These are phyloP conservation scores for Scedosporium dehoogii DNA, from an alignment of 2,329 filamentous ascomycete genomes.

Conservation along the genomic window DNA sequence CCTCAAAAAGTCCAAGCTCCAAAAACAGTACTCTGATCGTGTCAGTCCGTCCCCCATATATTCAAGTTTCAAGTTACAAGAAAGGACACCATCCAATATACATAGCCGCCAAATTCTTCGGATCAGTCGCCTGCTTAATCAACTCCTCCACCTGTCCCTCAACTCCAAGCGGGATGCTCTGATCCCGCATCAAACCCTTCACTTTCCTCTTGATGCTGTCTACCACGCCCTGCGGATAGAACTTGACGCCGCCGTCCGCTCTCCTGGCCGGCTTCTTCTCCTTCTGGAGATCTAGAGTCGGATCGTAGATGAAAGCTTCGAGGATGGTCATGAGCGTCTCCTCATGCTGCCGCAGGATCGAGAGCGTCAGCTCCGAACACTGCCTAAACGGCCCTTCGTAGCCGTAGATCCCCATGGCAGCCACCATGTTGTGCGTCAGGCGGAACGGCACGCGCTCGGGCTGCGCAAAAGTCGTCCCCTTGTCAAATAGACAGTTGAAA, in stretches of 20 bases:
- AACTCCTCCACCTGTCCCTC: conserved; percentile 97
- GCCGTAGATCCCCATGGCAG: conserved; percentile 91
- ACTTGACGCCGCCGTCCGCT: conserved; percentile 31
- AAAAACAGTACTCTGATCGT: too few species aligned
- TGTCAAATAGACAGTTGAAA: conserved; percentile 99
- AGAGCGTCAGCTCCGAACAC: conserved; percentile 80
- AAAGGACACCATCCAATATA: conserved; percentile 87
- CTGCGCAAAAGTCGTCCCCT: conserved; percentile 88
- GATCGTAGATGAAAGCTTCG: conserved; percentile 94
- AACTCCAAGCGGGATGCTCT: conserved; percentile 86
- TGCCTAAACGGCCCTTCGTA: conserved; percentile 89
- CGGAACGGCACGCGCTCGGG: conserved; percentile 94
- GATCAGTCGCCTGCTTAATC: conserved; percentile 76
- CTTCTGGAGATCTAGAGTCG: conserved; percentile 79
- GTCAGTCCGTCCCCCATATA: too few species aligned
- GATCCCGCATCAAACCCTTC: conserved; percentile 69
- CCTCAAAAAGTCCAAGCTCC: too few species aligned
- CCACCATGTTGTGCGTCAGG: conserved; percentile 95
- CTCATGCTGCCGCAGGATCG: conserved; percentile 78
- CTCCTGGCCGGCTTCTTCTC: conserved; percentile 41
- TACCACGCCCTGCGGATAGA: conserved; percentile 64
- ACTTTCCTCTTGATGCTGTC: conserved; percentile 85
- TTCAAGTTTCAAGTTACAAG: conserved; percentile 23
- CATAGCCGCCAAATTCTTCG: conserved; percentile 77
- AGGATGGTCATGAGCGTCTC: conserved; percentile 96